Base-by-base conservation (phyloP, 2,329 filamentous ascomycete genomes). In the Talaromyces sp. region DNA sequence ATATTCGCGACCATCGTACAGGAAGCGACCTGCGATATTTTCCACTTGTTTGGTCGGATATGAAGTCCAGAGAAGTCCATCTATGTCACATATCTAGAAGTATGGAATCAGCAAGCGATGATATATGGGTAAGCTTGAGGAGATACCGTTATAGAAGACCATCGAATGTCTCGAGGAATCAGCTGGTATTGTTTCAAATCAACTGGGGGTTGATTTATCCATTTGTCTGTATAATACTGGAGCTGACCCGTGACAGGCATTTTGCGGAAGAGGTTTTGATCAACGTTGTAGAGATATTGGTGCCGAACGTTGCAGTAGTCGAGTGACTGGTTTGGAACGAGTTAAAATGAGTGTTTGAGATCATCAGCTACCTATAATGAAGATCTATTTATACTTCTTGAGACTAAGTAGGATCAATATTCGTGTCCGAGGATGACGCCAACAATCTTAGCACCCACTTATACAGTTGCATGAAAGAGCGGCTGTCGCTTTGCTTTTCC, bases 131-230 rank as follows among this genome's bases (percentile, higher is more conserved):
- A 11, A 57, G 52, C 17, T 57, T 33, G 10, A 13, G 11, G 1
- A 39, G 15, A 41, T 58, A 58, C 54, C 35, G 3, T 41, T 19
- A 58, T 19, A 41, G 35, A 58, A 58, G 54, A 58, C 33, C 35
- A 58, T 41, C 2, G 10, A 25, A 58, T 58, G 58, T 11, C 58
- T 15, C 22, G 72, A 67, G 52, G 77, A 60, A 66, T 41, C 19
- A 41, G 54, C 54, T 58, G 33, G 13, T 41, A 58, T 58, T 58
- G 2, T 37, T 58, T 1, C 11, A 58, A 41, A 17, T 41, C 19
- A 41, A 58, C 33, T 41, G 35, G 2, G 25, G 25, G 47, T 2
- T 50, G 47, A 31, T 6, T 3, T 50, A 25, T 8, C 47, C 47
- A 50, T 50, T 8, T 27, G 27, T 31, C 17, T 3, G 31, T 13